Base-by-base conservation (phyloP, 257 asterid species). In the Prunella vulgaris region DNA sequence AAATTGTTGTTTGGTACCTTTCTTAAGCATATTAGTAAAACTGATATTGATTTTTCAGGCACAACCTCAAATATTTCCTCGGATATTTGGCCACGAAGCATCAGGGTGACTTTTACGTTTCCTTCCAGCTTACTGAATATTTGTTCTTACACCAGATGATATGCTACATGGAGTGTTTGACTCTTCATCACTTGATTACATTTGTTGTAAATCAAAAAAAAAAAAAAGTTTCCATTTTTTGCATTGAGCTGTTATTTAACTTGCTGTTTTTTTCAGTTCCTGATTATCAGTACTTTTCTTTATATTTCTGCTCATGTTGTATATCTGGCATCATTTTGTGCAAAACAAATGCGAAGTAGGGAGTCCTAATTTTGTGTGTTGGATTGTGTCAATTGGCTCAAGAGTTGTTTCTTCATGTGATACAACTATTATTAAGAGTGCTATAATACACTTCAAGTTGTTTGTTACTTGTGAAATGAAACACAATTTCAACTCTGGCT, bases 31-130 rank as follows among this genome's bases (percentile, higher is more conserved):
- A n/a, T 22, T 33, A 28, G 49, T 22, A 33, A 15, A 4, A 52
- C 28, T 21, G 22, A 7, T 73, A 18, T 33, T 77, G 52, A 58
- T 67, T 76, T 69, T 72, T 79, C 93, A 86, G 96, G 90, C 90
- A 46, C 96, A 80, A 10, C 79, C 88, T 64, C 87, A 79, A 38
- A 51, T 85, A 38, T 90, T 68, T 77, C 97, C 98, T 75, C 90
- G 98, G 67, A 88, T 90, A 63, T 90, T 93, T 75, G 98, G 98
- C 68, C 98, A 93, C 70, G 98, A 93, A 79, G 97, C 97, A 63
- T 90, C 98, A 7, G 98, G 98, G 98, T 93, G 37, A 76, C 67
- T 74, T 71, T 67, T 78, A 37, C 69, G 49, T 69, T 52, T 74
- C 73, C 70, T 65, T 38, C 10, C 27, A 32, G 58, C 49, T 64